Evolutionary conservation across 352 stramenopile species (phyloP).

Genomic region (Peronospora destructor): DNA sequence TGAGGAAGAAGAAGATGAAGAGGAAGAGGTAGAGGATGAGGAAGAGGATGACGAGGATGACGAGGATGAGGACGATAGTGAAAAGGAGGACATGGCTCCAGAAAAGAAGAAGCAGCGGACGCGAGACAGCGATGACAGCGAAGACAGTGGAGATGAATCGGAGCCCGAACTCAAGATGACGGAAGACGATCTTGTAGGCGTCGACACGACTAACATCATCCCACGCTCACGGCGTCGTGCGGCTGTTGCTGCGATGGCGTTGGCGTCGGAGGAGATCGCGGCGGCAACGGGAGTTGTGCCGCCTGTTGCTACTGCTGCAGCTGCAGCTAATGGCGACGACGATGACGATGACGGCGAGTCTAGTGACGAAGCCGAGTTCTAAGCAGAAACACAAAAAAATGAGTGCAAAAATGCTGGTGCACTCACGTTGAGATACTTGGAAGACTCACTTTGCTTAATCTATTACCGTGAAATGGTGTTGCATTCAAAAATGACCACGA

Average conservation of each 20-base stretch:
- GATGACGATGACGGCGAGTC: slow-evolving; percentile 65
- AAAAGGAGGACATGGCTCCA: slow-evolving; percentile 45
- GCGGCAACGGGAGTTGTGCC: slow-evolving; percentile 16
- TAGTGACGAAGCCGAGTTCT: slow-evolving; percentile 84
- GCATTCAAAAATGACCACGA: neutral
- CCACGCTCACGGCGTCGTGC: slow-evolving; percentile 63
- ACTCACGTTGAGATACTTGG: slow-evolving; percentile 6
- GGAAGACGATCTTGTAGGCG: slow-evolving; percentile 76
- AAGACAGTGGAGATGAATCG: slow-evolving; percentile 53
- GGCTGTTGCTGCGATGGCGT: slow-evolving; percentile 59
- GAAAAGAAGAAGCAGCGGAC: slow-evolving; percentile 70
- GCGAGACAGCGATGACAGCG: slow-evolving; percentile 53
- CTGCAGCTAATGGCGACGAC: neutral
- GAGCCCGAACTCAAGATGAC: slow-evolving; percentile 79
- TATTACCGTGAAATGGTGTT: neutral
- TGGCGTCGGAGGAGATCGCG: slow-evolving; percentile 52
- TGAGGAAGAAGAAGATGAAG: slow-evolving; percentile 23
- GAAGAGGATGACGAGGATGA: slow-evolving; percentile 47
- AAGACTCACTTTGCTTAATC: slow-evolving; percentile 1
- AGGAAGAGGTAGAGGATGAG: slow-evolving; percentile 44
- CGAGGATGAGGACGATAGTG: slow-evolving; percentile 40
- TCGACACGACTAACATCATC: slow-evolving; percentile 86
- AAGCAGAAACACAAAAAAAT: slow-evolving; percentile 17
- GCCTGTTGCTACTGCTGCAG: neutral
- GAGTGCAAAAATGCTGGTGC: neutral